Evolutionary conservation across 1,139 yeast genomes (phyloP), one percentile per base, ranked within the genome.

Genomic region (Pichia kudriavzevii): DNA sequence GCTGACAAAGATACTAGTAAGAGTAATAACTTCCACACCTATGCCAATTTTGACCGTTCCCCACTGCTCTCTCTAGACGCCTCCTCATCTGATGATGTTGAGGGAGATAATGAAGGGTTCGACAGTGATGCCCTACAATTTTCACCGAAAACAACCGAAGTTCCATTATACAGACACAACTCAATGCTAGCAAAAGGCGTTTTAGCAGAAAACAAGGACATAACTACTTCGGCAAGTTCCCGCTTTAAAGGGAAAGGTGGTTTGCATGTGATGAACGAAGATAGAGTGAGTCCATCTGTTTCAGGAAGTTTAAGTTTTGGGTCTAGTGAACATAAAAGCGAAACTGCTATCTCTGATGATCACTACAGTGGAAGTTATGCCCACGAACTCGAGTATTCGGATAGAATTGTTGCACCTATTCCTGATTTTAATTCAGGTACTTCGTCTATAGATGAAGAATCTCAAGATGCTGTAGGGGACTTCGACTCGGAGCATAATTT

Each of bases 81-180:
- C 3, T 23, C 15, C 21, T 35, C 32, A 11, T 24, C 29, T 25
- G 32, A 16, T 18, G 38, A 28, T 13, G 29, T 20, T 21, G 32
- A 30, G 15, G 31, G 15, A 11, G 33, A 24, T 12, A 22, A 30
- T 17, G 30, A n/a, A n/a, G 10, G 12, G 16, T 24, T 9, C 5
- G 9, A 32, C 10, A 18, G n/a, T 15, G 22, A 25, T 4, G 19
- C n/a, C n/a, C n/a, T n/a, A n/a, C n/a, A n/a, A 30, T 41, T 43
- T 15, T 31, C 38, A 4, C 40, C 41, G 2, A 36, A 28, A 31
- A 32, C 40, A n/a, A 23, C 28, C 15, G 14, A 31, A 21, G 21
- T 35, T 7, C 35, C 36, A 22, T 8, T 36, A n/a, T 36, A 32
- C 20, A 33, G 34, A 18, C 36, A 33, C 12, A 33, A 22, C 14